Evolutionary conservation across 2,329 filamentous ascomycete genomes (phyloP), one percentile per base, ranked within the genome.

Genomic region (Paracamarosporium sp.): DNA sequence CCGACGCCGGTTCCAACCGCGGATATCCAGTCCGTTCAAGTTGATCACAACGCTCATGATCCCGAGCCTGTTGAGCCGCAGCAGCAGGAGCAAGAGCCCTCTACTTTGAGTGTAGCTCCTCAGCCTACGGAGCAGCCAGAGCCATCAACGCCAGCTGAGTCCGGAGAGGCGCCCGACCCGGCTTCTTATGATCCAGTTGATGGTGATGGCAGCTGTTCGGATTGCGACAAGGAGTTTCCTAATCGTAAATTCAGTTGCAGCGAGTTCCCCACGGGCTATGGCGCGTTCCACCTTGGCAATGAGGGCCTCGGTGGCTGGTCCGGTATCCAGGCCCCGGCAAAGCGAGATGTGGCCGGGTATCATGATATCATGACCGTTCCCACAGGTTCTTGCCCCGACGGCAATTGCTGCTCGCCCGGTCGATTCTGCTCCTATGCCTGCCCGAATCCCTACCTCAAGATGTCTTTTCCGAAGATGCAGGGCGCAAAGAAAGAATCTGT

Each of bases 381-480:
- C 50, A 88, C 88, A 38, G 87, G 84, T 25, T 77, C 88, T 45
- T 80, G 79, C 57, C 55, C 60, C 8, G 74, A 80, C 17, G 90
- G 89, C 15, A 78, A 86, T 15, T 78, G 77, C 59, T 94, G 92
- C 80, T 66, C 61, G 7, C 57, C 66, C 24, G 88, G 87, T 47
- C 79, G 82, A 57, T 93, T 93, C 83, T 97, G 94, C 84, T 96
- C 93, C 1, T 98, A 98, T 72, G 88, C 92, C 55, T 99, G 95
- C 82, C 90, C 92, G n/a, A 80, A 88, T 27, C 94, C 94, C 44
- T 96, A 95, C 79, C 88, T 95, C 77, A 97, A 97, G 86, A 85
- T 90, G 3, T 94, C 98, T 75, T 98, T 93, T 90, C 92, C 95
- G 45, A 67, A 73, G 1, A 82, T 85, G 31, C 95, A 98, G 81